Percentiles rank a stretch among this genome's conserved stretches.
These are phyloP conservation scores for Aspergillus latus DNA, from an alignment of 2,329 filamentous ascomycete genomes.

Conservation along the genomic window DNA sequence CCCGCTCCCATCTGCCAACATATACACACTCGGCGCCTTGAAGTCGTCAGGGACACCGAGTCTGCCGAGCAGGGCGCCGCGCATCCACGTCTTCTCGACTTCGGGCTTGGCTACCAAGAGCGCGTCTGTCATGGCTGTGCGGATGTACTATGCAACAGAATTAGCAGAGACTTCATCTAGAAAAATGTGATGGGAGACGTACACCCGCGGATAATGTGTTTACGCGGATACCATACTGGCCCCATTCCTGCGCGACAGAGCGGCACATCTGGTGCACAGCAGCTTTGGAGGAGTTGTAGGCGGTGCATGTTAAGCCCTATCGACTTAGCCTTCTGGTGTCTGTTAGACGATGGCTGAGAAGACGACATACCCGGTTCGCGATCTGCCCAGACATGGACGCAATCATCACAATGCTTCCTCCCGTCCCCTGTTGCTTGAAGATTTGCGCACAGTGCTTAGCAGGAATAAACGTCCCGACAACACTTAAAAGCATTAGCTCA, in stretches of 20 bases:
- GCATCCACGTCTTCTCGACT: slow-evolving; percentile 56
- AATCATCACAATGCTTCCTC: slow-evolving; percentile 66
- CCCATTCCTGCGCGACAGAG: slow-evolving; percentile 52
- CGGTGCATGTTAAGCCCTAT: slow-evolving; percentile 62
- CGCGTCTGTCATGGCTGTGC: slow-evolving; percentile 51
- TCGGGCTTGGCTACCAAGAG: slow-evolving; percentile 45
- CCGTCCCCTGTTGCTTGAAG: slow-evolving; percentile 57
- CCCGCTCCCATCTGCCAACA: slow-evolving; percentile 39
- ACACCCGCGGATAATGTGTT: slow-evolving; percentile 76
- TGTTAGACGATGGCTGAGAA: slow-evolving; percentile 18
- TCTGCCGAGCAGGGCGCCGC: slow-evolving; percentile 51
- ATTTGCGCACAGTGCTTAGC: slow-evolving; percentile 35
- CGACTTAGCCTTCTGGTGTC: not conserved
- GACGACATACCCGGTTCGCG: slow-evolving; percentile 53
- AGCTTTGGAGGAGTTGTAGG: slow-evolving; percentile 55
- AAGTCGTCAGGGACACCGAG: slow-evolving; percentile 49
- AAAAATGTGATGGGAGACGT: slow-evolving; percentile 34
- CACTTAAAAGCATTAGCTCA: slow-evolving; percentile 17
- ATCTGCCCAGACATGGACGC: slow-evolving; percentile 69
- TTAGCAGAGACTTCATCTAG: not conserved
- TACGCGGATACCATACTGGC: slow-evolving; percentile 67
- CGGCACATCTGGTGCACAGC: slow-evolving; percentile 52
- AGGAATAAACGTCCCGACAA: slow-evolving; percentile 38
- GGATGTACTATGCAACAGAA: slow-evolving; percentile 34
- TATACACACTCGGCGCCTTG: slow-evolving; percentile 37